Evolutionary conservation across 257 asterid genomes (phyloP).

Genomic region (Ilex asprella): DNA sequence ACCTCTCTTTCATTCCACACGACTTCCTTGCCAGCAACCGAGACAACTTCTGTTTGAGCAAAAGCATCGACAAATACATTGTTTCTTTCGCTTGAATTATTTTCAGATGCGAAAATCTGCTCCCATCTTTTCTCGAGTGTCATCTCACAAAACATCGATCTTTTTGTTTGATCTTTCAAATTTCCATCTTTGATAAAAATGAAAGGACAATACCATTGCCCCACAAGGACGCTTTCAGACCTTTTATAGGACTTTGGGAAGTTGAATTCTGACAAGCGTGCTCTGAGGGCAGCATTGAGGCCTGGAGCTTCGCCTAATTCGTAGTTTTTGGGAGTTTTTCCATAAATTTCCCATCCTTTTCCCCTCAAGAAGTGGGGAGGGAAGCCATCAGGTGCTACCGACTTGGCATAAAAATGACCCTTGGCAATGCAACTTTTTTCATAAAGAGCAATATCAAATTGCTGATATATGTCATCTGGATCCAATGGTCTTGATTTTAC

Average conservation of each 20-base stretch:
- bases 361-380: conserved; percentile 17
- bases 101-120: background rate
- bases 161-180: background rate
- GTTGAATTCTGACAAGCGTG: conserved; percentile 2
- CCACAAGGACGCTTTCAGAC: background rate
- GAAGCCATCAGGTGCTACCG: conserved; percentile 8
- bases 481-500: background rate
- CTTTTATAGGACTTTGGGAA: background rate
- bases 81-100: background rate
- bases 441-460: too few species aligned
- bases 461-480: background rate
- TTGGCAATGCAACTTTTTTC: background rate
- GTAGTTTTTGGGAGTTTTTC: conserved; percentile 13
- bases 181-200: background rate
- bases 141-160: background rate
- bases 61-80: background rate
- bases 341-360: conserved; percentile 11
- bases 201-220: background rate
- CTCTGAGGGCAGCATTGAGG: conserved; percentile 8
- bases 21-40: background rate
- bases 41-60: background rate
- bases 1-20: background rate
- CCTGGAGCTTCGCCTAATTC: conserved; percentile 15
- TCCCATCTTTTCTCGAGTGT: background rate
- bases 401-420: conserved; percentile 11